Base-by-base conservation (phyloP, 2,329 filamentous ascomycete genomes). In the Magnaporthales sp. region DNA sequence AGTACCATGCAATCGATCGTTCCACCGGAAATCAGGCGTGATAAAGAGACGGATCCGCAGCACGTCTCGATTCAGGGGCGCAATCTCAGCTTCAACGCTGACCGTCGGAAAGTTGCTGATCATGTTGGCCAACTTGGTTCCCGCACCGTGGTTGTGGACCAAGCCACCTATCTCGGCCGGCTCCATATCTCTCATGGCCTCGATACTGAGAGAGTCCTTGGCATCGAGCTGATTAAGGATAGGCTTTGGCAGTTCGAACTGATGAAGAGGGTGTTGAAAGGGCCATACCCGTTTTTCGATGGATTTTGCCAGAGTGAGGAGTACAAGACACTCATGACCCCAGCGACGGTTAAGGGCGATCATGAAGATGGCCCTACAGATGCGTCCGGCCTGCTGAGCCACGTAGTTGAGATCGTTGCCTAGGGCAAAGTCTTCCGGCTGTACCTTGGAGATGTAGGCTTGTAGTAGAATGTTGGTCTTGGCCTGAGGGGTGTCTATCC, bases 381-480 rank as follows among this genome's bases (percentile, higher is more conserved):
- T 99, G 76, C 95, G 89, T 1, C 93, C 92, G 11, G 95, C 90
- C 75, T 99, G 97, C 75, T 99, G 95, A 1, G 95, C 92, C 60
- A 99, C 92, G 74, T 99, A 99, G 70, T 92, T 92, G 61, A 91
- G 89, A 75, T 99, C 95, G 24, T 96, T 98, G 1, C 90, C 86
- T 11, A 99, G 80, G 0, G 95, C 94, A 78, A 98, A 99, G 76
- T 99, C 95, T 69, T 98, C 94, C 0, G 95, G 84, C 71, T 91
- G 90, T 0, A 89, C 90, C 71, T 91, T 86, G 54, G 93, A 97
- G 71, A 99, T 97, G 76, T 96, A 96, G 0, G 93, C 90, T 76
- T 99, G 95, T 3, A 99, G 83, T 31, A 99, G 80, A 67, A 99
- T 95, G 72, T 99, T 99, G 0, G 94, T 98, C 80, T 99, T 99